phyloP scores from a whole-genome alignment of 805 yeast species.

The Saturnispora sanitii region DNA sequence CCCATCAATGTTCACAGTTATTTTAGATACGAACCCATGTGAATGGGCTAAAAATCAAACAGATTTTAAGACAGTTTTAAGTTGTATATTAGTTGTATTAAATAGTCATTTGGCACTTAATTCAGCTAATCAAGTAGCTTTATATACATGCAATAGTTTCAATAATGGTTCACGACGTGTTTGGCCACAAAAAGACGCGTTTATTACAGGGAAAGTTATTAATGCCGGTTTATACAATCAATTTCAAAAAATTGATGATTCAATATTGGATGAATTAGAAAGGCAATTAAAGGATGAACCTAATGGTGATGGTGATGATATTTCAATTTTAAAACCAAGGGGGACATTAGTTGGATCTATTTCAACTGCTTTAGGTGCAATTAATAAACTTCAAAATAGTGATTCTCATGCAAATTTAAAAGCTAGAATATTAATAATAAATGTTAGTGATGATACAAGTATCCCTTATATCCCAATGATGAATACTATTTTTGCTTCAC shows the following conservation, averaged over 20 bases:
- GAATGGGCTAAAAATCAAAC: conserved; percentile 47
- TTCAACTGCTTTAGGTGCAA: conserved; percentile 70
- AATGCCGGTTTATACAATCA: conserved; percentile 72
- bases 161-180: conserved; percentile 52
- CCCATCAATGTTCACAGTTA: conserved; percentile 71
- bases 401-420: conserved; percentile 40
- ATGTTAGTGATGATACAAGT: conserved; percentile 64
- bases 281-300: conserved; percentile 31
- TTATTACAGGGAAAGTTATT: conserved; percentile 22
- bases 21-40: conserved; percentile 67
- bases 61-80: conserved; percentile 49
- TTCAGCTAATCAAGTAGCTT: conserved; percentile 74
- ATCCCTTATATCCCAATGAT: conserved; percentile 84
- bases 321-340: too few relatives aligned
- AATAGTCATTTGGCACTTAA: conserved; percentile 85
- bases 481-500: conserved; percentile 95
- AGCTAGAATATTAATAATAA: conserved; percentile 54
- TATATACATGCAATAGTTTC: conserved; percentile 61
- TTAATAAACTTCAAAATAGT: conserved; percentile 52
- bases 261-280: conserved; percentile 52
- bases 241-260: conserved; percentile 69
- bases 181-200: conserved; percentile 40
- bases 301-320: neutral
- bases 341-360: conserved; percentile 67
- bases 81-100: conserved; percentile 61